Evolutionary conservation across 352 stramenopile species (phyloP), one percentile per base, ranked within the genome.

Genomic region (Phytopythium cucurbitacearum): DNA sequence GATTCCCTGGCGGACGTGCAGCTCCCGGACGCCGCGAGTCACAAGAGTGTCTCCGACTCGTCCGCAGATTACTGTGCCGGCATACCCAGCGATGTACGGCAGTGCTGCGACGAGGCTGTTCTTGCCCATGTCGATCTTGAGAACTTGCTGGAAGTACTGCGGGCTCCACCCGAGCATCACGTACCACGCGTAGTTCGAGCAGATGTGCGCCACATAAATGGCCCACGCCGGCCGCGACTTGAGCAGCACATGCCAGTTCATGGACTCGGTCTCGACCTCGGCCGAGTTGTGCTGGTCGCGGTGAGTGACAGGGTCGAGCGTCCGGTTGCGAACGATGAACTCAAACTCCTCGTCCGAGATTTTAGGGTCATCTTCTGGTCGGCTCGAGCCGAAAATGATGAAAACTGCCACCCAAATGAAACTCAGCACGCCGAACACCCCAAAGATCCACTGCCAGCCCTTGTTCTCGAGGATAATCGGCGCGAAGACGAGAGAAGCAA

Each of bases 111-210:
- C 67, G 51, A 91, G 63, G 16, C 71, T 76, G 32, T 79, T 78
- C 44, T 76, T 74, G 40, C 72, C 71, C 36, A 95, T 55, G 33
- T 93, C 75, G 11, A 95, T 69, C 38, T 91, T 57, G 15, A 95
- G 61, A 3, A 67, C 76, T 68, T 90, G 78, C 39, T 76, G 77
- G 62, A 92, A 92, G 58, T 95, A 95, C 60, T 92, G 82, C 41
- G 85, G 85, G 49, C 89, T 95, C 85, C 85, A 95, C 11, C 85
- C 80, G 39, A 95, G 60, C 28, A 95, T 50, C 28, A 95, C 76
- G 52, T 95, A 95, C 85, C 85, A 95, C 47, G 76, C 82, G 61
- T 93, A 95, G 60, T 95, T 95, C 64, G 88, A 87, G 59, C 76
- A 87, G 48, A 93, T 87, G 56, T 95, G 85, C 13, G 81, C 80